These are phyloP conservation scores for Fusarium sp. DNA, from an alignment of 2,329 filamentous ascomycete genomes.

Conservation along the genomic window DNA sequence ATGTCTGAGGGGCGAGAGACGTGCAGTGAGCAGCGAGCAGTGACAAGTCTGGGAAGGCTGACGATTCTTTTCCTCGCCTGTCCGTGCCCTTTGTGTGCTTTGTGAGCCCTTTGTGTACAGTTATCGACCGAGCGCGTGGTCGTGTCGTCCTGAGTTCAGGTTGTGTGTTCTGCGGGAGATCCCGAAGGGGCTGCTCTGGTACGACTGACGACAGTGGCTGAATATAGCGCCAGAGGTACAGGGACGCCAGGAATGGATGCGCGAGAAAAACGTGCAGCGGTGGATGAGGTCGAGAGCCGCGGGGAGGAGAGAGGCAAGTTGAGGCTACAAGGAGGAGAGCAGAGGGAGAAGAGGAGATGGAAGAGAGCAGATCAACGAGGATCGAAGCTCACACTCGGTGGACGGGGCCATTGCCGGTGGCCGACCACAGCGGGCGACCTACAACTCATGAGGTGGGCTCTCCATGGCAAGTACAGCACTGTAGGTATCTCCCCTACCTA, in stretches of 20 bases:
- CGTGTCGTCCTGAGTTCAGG: slow-evolving; percentile 19
- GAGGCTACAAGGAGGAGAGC: slow-evolving; percentile 6
- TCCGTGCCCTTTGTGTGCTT: slow-evolving; percentile 12
- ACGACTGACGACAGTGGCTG: slow-evolving; percentile 51
- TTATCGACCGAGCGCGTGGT: slow-evolving; percentile 23
- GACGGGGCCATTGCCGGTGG: slow-evolving; percentile 6
- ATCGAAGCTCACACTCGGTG: slow-evolving; percentile 10
- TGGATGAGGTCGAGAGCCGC: slow-evolving; percentile 11
- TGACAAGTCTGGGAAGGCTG: neutral
- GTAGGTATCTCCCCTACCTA: slow-evolving; percentile 1
- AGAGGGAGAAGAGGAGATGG: slow-evolving; percentile 3
- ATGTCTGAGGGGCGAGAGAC: slow-evolving; percentile 9
- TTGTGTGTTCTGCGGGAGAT: slow-evolving; percentile 45
- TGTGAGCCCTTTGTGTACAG: slow-evolving; percentile 15
- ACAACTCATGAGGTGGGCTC: neutral
- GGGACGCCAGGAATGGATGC: slow-evolving; percentile 34
- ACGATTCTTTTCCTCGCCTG: slow-evolving; percentile 4
- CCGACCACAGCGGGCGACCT: neutral
- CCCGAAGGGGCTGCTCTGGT: slow-evolving; percentile 45
- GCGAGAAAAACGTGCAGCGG: slow-evolving; percentile 22
- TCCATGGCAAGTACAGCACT: neutral
- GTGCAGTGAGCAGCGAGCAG: neutral
- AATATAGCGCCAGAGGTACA: slow-evolving; percentile 42
- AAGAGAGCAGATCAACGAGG: slow-evolving; percentile 11
- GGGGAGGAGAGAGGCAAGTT: neutral